Evolutionary conservation across 768 basidiomycete species (phyloP).

Genomic region (Tremella yokohamensis): DNA sequence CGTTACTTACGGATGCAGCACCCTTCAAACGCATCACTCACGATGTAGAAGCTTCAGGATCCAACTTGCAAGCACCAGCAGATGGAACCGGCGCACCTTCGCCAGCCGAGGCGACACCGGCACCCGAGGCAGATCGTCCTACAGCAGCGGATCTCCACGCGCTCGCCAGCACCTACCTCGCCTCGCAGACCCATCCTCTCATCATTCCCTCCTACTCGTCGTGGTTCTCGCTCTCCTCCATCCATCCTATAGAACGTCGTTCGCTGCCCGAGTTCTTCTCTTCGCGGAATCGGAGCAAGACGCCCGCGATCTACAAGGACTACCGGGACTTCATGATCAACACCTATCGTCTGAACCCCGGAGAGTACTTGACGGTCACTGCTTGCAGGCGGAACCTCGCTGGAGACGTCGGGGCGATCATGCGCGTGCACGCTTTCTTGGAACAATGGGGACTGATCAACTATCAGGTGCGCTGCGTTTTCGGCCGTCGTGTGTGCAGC

Average conservation of each 20-base stretch:
- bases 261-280: conserved; percentile 98
- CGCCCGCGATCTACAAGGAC: conserved; percentile 95
- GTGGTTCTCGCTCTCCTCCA: conserved; percentile 95
- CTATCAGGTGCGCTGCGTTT: conserved; percentile 72
- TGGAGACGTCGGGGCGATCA: conserved; percentile 96
- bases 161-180: conserved; percentile 70
- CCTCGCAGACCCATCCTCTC: conserved; percentile 93
- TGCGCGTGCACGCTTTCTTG: conserved; percentile 97
- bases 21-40: background rate
- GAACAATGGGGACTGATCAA: conserved; percentile 99
- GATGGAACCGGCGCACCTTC: conserved; percentile 9
- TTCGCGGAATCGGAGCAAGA: conserved; percentile 88
- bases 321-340: conserved; percentile 99
- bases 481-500: background rate
- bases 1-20: conserved; percentile 5
- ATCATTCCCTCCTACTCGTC: conserved; percentile 95
- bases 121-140: conserved; percentile 70
- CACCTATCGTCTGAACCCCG: conserved; percentile 87
- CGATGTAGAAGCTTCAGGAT: conserved; percentile 3
- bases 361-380: conserved; percentile 94
- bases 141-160: conserved; percentile 57
- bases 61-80: conserved; percentile 14
- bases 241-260: conserved; percentile 85
- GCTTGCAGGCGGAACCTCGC: conserved; percentile 93
- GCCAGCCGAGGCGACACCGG: conserved; percentile 54